Evolutionary conservation across 2,329 filamentous ascomycete species (phyloP), one percentile per base, ranked within the genome.

Genomic region (Pseudocercospora crystallina): DNA sequence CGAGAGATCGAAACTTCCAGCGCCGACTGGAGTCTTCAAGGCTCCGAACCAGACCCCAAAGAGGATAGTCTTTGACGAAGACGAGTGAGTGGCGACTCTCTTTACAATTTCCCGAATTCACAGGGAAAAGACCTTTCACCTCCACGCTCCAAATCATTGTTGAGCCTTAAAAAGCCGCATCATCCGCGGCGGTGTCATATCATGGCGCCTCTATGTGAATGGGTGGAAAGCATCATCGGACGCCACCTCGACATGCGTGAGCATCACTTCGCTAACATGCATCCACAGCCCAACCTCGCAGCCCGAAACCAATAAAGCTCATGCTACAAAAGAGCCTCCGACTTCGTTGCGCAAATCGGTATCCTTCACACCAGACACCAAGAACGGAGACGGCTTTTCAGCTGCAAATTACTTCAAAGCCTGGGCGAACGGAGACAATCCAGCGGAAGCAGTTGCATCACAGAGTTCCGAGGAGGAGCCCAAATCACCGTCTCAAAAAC

Each of bases 311-410:
- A 26, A 26, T 26, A 26, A 7, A 26, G 20, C 20, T 26, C 20
- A 26, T 26, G 20, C 20, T 26, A 3, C 20, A 26, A 26, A 26
- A 26, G 20, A 26, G 20, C 7, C 20, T 15, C 49, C 51, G 43
- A 40, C 49, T 11, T 48, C 37, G 14, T 45, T 49, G 8, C 59
- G 64, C 15, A 85, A 86, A 65, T 82, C 80, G 3, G 84, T 87
- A 8, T 79, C 81, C 1, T 87, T 87, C 64, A 80, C 83, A 1
- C 74, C 80, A 7, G 83, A 84, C 43, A 83, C 82, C 2, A 85
- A 86, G 63, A 70, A 67, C 5, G 68, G 76, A 39, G 81, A 85
- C 65, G 80, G 78, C 14, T 75, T 77, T 53, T 80, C 75, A 48
- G 75, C 74, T 42, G 75, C 77, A 51, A 71, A 75, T 41, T 67